Percentiles rank a stretch among this genome's conserved stretches.
phyloP scores from a whole-genome alignment of 306 rosid genomes.

The Abrus pulchellus region DNA sequence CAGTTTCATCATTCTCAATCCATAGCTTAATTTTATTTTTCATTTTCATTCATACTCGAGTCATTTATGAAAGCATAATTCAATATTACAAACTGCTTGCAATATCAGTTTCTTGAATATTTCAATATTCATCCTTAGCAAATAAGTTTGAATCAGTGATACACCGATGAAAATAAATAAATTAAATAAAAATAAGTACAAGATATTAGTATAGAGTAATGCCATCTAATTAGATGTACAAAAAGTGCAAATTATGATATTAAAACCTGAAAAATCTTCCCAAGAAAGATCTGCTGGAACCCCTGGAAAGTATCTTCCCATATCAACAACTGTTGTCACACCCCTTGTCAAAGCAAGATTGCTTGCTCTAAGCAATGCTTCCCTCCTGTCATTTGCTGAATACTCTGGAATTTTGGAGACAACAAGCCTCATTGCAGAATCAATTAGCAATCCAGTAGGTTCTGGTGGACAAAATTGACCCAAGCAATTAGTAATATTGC shows the following conservation, averaged over 20 bases:
- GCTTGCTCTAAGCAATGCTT: conserved; percentile 15
- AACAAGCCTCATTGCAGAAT: neutral
- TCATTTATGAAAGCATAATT: neutral
- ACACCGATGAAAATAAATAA: neutral
- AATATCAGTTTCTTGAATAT: neutral
- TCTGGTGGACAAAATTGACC: neutral
- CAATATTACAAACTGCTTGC: neutral
- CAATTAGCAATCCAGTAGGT: conserved; percentile 1
- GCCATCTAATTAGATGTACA: neutral
- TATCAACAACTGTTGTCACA: conserved; percentile 6
- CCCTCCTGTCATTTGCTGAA: conserved; percentile 1
- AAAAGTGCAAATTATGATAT: neutral
- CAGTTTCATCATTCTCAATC: neutral
- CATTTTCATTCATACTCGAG: neutral
- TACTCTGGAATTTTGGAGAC: neutral
- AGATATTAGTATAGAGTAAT: neutral
- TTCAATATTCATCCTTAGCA: neutral
- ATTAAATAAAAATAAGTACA: neutral
- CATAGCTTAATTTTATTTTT: neutral
- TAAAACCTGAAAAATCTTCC: conserved; percentile 5
- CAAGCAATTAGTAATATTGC: conserved; percentile 22
- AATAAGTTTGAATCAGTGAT: neutral
- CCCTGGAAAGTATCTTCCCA: conserved; percentile 6
- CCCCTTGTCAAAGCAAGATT: neutral
- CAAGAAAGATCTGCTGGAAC: neutral